Percentiles rank a stretch among this genome's conserved stretches.
These are phyloP conservation scores for Cinnamomum micranthum DNA, from an alignment of 164 flowering plant species.

Conservation along the genomic window DNA sequence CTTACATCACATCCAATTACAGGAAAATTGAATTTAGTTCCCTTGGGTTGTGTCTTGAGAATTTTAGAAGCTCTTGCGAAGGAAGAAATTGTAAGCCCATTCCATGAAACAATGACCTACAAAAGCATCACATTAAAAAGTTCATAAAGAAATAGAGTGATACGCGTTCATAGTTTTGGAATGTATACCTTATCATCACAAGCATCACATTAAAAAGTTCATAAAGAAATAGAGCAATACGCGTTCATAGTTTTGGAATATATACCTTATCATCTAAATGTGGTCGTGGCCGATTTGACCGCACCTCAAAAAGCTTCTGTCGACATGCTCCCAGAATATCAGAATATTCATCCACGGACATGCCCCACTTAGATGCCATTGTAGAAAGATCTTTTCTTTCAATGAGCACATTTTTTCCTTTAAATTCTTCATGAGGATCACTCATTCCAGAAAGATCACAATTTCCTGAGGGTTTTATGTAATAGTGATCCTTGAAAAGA, in stretches of 20 bases:
- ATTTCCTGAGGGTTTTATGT: slow-evolving; percentile 73
- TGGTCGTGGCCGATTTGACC: slow-evolving; percentile 73
- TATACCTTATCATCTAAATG: slow-evolving; percentile 96
- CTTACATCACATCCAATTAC: slow-evolving; percentile 69
- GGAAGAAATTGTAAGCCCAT: slow-evolving; percentile 86
- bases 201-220: background rate
- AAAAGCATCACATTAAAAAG: slow-evolving; percentile 9
- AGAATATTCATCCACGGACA: slow-evolving; percentile 52
- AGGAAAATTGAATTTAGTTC: slow-evolving; percentile 59
- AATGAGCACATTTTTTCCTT: slow-evolving; percentile 75
- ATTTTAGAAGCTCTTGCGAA: slow-evolving; percentile 90
- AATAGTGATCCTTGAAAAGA: slow-evolving; percentile 78
- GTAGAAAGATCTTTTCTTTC: slow-evolving; percentile 53
- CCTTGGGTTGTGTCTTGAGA: slow-evolving; percentile 54
- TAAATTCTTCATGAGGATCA: slow-evolving; percentile 87
- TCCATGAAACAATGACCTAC: slow-evolving; percentile 97
- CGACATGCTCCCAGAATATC: slow-evolving; percentile 57
- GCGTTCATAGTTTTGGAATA: background rate
- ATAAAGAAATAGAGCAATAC: background rate
- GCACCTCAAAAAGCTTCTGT: slow-evolving; percentile 55
- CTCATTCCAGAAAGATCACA: slow-evolving; percentile 89
- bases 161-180: background rate
- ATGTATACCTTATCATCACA: slow-evolving; percentile 79
- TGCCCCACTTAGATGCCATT: slow-evolving; percentile 55
- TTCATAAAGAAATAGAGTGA: background rate